Percentiles rank a stretch among this genome's conserved stretches.
Conservation (phyloP, 345 rosid species). For the Chamaenerion angustifolium region DNA sequence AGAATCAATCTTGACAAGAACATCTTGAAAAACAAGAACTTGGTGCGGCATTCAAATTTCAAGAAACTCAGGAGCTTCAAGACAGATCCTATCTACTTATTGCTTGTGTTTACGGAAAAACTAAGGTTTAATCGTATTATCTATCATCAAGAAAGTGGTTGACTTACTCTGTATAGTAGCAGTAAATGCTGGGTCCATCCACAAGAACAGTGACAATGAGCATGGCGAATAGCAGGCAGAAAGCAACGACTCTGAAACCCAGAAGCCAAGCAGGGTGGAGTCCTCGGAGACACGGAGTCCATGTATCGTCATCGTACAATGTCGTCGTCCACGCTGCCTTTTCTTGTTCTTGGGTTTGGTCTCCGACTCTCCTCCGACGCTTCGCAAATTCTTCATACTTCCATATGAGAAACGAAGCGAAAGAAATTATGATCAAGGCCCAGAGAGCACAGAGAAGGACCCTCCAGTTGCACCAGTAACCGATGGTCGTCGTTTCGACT, state of each 20-base stretch:
- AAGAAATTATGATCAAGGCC: conserved; percentile 23
- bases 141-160: neutral
- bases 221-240: conserved; percentile 46
- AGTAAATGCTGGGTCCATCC: conserved; percentile 73
- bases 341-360: conserved; percentile 22
- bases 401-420: conserved; percentile 44
- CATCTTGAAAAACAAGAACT: no score
- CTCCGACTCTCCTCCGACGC: neutral
- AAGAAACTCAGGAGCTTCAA: neutral
- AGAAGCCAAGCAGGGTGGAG: conserved; percentile 95
- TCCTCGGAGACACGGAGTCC: conserved; percentile 73
- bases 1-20: no score
- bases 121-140: neutral
- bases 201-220: conserved; percentile 26
- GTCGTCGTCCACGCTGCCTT: conserved; percentile 16
- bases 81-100: no score
- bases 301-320: conserved; percentile 61
- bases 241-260: conserved; percentile 53
- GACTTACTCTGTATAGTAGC: conserved; percentile 89
- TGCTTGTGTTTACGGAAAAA: no score
- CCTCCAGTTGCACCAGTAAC: conserved; percentile 94
- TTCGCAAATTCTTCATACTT: conserved; percentile 34
- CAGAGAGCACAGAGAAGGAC: conserved; percentile 55
- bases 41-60: no score
- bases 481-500: conserved; percentile 38